Evolutionary conservation across 2,329 filamentous ascomycete genomes (phyloP).

Genomic region (Fusarium tanahbumbuense): DNA sequence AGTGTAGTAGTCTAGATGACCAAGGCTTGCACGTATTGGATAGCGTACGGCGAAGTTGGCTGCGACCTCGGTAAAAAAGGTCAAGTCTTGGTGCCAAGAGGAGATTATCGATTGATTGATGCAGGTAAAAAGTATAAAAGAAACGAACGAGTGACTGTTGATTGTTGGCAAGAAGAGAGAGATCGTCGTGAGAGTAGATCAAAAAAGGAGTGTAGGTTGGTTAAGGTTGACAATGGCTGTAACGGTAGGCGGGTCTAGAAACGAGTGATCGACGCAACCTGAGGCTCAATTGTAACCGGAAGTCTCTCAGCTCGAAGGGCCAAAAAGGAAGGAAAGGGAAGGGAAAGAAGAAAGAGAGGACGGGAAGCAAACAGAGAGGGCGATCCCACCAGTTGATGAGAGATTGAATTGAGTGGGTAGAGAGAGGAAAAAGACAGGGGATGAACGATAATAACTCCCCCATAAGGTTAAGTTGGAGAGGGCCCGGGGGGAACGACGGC

Average conservation of each 20-base stretch:
- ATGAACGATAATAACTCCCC: not conserved
- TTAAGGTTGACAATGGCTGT: conserved; percentile 13
- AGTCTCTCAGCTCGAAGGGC: conserved; percentile 20
- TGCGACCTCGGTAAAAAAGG: not conserved
- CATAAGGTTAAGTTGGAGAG: conserved; percentile 3
- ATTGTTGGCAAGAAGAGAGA: conserved; percentile 19
- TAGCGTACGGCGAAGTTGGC: not conserved
- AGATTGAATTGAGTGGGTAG: conserved; percentile 27
- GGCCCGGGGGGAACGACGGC: not conserved
- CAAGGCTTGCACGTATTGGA: conserved; percentile 1
- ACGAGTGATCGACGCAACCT: conserved; percentile 40
- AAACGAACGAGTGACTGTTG: not conserved
- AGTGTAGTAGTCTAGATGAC: conserved; percentile 11
- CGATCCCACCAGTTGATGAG: conserved; percentile 28
- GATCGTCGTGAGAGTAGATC: conserved; percentile 23
- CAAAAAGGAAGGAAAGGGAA: conserved; percentile 31
- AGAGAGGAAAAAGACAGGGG: conserved; percentile 2
- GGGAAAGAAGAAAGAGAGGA: conserved; percentile 12
- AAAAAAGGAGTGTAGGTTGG: conserved; percentile 13
- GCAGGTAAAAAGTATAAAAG: not conserved
- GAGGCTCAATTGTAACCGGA: conserved; percentile 24
- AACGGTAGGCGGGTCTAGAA: conserved; percentile 35
- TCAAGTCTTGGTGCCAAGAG: conserved; percentile 1
- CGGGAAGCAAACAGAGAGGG: conserved; percentile 20
- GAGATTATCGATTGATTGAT: not conserved